Base-by-base conservation (phyloP, 2,329 filamentous ascomycete genomes). In the Penicillium sp. region DNA sequence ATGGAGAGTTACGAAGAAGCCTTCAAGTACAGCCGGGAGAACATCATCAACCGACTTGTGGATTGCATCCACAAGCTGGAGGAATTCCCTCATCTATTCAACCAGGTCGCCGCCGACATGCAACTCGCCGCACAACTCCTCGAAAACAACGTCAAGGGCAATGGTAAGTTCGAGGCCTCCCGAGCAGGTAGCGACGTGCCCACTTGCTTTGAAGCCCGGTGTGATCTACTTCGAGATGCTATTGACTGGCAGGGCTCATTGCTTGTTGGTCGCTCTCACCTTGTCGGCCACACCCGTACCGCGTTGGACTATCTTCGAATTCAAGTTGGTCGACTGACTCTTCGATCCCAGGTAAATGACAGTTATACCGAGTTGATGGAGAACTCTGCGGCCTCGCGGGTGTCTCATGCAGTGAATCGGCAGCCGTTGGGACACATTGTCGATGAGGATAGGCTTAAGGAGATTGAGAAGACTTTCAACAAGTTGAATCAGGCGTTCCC, bases 1-100 rank as follows among this genome's bases (percentile, higher is more conserved):
- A 50, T 50, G 28, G 26, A 50, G 47, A 50, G 17, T 33, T 50
- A 50, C 28, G 26, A 30, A 30, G 26, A 50, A 33, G 26, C 15
- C 13, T 50, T 50, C 4, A n/a, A 19, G 3, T 4, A 19, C 4
- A 50, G 47, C 17, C 47, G 47, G 17, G 47, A 50, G 7, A 50
- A 50, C 28, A 33, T 50, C 47, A 30, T 50, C 8, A 50, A 50
- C 26, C 47, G 47, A n/a, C 47, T 50, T 10, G 26, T 50, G 26
- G 26, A 50, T 15, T 6, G 26, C 4, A 33, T 50, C 47, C 47
- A 50, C 28, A 50, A 50, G 13, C 47, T 50, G 1, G 47, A 33
- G 17, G 26, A 50, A 12, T 30, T 33, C 8, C 47, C 47, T 8
- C 6, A 30, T 9, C 4, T 4, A 3, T 19, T 19, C 47, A 13